Evolutionary conservation across 2,329 filamentous ascomycete genomes (phyloP), one percentile per base, ranked within the genome.

Genomic region (Trichoderma sp.): DNA sequence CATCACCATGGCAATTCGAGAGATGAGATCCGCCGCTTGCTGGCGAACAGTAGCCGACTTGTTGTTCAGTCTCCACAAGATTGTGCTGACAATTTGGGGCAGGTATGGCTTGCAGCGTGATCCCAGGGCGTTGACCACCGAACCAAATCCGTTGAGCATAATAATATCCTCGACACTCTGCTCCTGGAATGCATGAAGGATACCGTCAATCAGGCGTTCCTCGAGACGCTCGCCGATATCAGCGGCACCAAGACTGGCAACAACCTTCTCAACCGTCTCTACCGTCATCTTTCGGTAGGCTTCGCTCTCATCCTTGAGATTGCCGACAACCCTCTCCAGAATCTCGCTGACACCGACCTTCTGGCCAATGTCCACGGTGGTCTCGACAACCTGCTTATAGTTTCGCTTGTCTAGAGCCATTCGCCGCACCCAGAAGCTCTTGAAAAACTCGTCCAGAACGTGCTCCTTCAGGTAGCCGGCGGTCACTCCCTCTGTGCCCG

Each of bases 201-300:
- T 95, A 77, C 95, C 95, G 74, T 99, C 95, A 64, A 99, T 93
- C 19, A 99, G 86, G 57, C 93, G 88, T 80, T 98, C 95, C 79
- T 99, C 95, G 39, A 99, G 82, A 48, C 94, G 88, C 79, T 97
- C 92, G 27, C 92, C 92, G 73, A 99, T 94, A 76, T 99, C 95
- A 39, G 95, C 94, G 8, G 94, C 94, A 67, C 95, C 95, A 64
- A 98, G 85, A 67, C 93, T 93, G 17, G 94, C 93, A 74, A 99
- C 91, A 57, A 98, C 89, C 81, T 98, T 99, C 81, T 99, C 95
- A 9, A 98, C 89, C 0, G 95, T 98, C 83, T 99, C 95, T 37
- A 99, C 91, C 0, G 95, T 97, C 95, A 99, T 99, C 84, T 98
- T 98, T 59, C 95, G 90, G 80, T 99, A 99, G 1, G 94, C 91